Evolutionary conservation across 163 green algal species (phyloP).

Genomic region (Scenedesmus sp.): DNA sequence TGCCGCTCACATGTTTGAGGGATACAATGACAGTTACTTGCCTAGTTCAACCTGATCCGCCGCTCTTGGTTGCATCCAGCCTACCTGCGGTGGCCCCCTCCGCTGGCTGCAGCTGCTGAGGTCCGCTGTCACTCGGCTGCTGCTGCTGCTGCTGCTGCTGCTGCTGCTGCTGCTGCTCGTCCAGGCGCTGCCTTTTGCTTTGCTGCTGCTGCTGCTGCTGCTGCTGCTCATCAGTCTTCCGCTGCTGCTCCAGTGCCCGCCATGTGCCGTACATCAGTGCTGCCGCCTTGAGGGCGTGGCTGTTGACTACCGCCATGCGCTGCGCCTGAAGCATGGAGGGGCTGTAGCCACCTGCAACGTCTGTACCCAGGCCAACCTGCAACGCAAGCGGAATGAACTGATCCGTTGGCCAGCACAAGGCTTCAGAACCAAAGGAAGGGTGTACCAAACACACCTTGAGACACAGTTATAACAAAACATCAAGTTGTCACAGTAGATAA

Average conservation of each 20-base stretch:
- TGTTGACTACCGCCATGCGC: slow-evolving; percentile 76
- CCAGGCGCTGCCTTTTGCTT: background rate
- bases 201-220: background rate
- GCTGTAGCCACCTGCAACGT: slow-evolving; percentile 46
- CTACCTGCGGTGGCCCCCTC: background rate
- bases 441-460: no score
- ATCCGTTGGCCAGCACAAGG: background rate
- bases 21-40: background rate
- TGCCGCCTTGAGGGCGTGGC: slow-evolving; percentile 66
- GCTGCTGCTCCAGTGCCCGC: slow-evolving; percentile 11
- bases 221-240: background rate
- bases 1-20: no score
- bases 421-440: background rate
- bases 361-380: slow-evolving; percentile 80
- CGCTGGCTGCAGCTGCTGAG: background rate
- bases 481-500: no score
- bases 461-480: no score
- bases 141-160: background rate
- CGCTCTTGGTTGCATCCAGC: background rate
- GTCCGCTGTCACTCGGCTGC: background rate
- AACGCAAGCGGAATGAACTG: slow-evolving; percentile 24
- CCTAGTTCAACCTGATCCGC: background rate
- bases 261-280: slow-evolving; percentile 12
- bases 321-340: slow-evolving; percentile 79
- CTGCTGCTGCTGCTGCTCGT: slow-evolving; percentile 16